Conservation (phyloP, 1,139 yeast genomes). For the Nakaseomyces uthaithaninus region DNA sequence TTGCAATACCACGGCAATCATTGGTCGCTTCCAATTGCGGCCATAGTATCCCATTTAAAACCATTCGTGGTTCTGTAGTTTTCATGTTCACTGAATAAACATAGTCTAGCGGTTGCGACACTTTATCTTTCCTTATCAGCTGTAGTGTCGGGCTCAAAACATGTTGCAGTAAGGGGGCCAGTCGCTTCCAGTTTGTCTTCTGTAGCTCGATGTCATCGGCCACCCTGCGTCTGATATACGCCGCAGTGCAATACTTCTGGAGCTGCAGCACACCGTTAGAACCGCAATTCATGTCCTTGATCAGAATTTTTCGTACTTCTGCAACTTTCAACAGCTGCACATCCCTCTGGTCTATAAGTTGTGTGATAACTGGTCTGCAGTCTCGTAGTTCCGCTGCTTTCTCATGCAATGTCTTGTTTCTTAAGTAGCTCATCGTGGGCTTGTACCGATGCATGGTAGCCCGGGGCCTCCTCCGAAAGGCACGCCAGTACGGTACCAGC, state of each 20-base stretch:
- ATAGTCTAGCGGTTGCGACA: slow-evolving; percentile 2
- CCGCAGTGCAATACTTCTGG: not conserved
- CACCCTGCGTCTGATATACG: not conserved
- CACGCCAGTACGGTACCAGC: not conserved
- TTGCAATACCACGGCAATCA: slow-evolving; percentile 20
- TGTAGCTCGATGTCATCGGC: not conserved
- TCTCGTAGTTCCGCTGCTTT: not conserved
- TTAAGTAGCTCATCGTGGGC: slow-evolving; percentile 2
- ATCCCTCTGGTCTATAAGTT: not conserved
- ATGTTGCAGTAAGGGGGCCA: not conserved
- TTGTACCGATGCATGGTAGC: slow-evolving; percentile 1
- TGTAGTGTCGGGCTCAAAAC: not conserved
- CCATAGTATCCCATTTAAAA: slow-evolving; percentile 13
- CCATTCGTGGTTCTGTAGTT: not conserved
- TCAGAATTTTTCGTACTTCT: not conserved
- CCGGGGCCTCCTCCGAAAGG: not conserved
- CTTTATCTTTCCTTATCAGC: not conserved
- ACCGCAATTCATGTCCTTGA: not conserved
- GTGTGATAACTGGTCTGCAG: no score
- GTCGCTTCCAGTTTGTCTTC: not conserved
- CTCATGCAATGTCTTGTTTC: not conserved
- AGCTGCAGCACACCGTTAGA: not conserved
- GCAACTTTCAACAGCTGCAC: not conserved
- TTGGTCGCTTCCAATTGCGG: slow-evolving; percentile 15
- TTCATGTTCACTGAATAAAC: slow-evolving; percentile 7